Conservation (phyloP, 2,329 filamentous ascomycete genomes). For the Colletotrichum graminicola region DNA sequence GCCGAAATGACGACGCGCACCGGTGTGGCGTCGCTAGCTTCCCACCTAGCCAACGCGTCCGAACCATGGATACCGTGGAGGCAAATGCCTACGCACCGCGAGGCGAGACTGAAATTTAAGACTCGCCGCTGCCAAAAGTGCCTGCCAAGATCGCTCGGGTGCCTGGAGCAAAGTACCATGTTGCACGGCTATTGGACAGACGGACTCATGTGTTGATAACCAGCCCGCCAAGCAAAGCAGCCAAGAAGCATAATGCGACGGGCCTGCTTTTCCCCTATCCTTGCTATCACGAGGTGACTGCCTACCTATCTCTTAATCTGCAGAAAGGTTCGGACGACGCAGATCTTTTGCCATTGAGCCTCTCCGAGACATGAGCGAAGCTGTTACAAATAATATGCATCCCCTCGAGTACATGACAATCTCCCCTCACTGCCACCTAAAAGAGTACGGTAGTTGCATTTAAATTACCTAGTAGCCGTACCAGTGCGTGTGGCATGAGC, state of each 20-base stretch:
- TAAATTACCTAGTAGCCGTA: too few relatives aligned
- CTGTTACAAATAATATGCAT: not conserved
- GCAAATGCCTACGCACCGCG: too few relatives aligned
- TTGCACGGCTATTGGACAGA: conserved; percentile 11
- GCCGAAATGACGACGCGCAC: too few relatives aligned
- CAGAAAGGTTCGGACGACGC: not conserved
- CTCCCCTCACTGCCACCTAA: too few relatives aligned
- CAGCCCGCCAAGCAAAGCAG: conserved; percentile 26
- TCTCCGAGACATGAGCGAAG: not conserved
- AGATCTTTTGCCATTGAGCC: not conserved
- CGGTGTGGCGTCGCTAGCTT: too few relatives aligned
- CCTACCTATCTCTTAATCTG: not conserved
- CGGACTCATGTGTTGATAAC: conserved; percentile 15
- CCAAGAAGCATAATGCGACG: not conserved
- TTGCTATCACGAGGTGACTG: not conserved
- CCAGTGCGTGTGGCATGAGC: too few relatives aligned
- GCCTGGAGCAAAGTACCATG: conserved; percentile 21
- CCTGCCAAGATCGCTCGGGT: conserved; percentile 20
- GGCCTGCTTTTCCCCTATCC: not conserved
- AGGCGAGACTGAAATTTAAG: too few relatives aligned
- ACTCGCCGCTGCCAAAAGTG: not conserved
- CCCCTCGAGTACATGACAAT: not conserved
- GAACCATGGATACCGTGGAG: too few relatives aligned
- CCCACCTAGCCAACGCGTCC: too few relatives aligned
- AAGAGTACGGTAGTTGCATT: not conserved